phyloP scores from a whole-genome alignment of 306 rosid species.

The Fragaria nilgerrensis region DNA sequence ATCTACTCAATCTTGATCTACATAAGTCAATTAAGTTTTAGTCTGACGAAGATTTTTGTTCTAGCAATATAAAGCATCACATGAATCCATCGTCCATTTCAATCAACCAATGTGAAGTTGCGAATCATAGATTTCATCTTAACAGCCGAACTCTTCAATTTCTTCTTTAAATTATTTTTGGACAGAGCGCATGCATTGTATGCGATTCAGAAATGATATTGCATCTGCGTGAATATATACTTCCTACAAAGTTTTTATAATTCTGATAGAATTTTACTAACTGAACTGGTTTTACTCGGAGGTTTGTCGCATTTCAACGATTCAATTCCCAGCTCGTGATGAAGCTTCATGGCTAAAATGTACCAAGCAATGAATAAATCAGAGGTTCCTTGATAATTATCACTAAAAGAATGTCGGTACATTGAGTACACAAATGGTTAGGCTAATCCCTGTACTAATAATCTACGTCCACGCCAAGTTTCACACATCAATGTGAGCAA shows the following conservation, averaged over 20 bases:
- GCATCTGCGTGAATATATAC: too few species aligned
- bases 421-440: constrained; percentile 15
- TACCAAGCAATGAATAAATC: background rate
- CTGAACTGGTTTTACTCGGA: background rate
- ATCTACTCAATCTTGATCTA: background rate
- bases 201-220: too few species aligned
- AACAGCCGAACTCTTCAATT: too few species aligned
- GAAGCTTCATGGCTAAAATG: background rate
- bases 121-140: too few species aligned
- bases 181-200: too few species aligned
- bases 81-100: too few species aligned
- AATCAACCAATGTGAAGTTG: too few species aligned
- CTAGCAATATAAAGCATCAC: background rate
- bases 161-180: too few species aligned
- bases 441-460: constrained; percentile 5
- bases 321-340: background rate
- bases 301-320: background rate
- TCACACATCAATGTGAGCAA: background rate
- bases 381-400: background rate
- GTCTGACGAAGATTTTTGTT: background rate
- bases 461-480: background rate
- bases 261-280: background rate
- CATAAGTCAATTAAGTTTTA: background rate
- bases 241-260: too few species aligned
- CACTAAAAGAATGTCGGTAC: constrained; percentile 1